These are phyloP conservation scores for Pittosporum tobira DNA, from an alignment of 129 eudicot species.

Conservation along the genomic window DNA sequence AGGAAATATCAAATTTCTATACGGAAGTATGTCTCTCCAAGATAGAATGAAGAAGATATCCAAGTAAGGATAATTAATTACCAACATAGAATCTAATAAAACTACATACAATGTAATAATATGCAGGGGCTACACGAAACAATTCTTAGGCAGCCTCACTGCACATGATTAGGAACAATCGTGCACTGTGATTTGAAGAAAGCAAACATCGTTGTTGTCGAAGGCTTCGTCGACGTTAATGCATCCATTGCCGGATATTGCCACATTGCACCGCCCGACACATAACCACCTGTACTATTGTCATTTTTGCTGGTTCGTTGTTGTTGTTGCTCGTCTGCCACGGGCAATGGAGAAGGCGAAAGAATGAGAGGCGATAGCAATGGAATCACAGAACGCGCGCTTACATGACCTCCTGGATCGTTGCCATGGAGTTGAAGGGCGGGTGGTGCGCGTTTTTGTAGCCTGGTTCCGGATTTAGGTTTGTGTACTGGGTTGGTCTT, in stretches of 20 bases:
- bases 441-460: constrained; percentile 17
- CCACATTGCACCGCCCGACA: constrained; percentile 11
- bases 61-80: too few relatives aligned
- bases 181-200: constrained; percentile 15
- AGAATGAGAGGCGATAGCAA: constrained; percentile 16
- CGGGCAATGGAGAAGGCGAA: constrained; percentile 9
- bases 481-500: neutral
- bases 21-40: too few relatives aligned
- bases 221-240: constrained; percentile 8
- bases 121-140: too few relatives aligned
- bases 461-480: constrained; percentile 17
- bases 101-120: too few relatives aligned
- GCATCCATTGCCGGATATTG: constrained; percentile 5
- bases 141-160: constrained; percentile 10
- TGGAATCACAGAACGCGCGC: neutral
- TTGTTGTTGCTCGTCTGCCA: neutral
- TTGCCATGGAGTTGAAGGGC: constrained; percentile 6
- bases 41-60: too few relatives aligned
- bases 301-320: neutral
- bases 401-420: too few relatives aligned
- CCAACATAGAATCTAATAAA: too few relatives aligned
- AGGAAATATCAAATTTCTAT: too few relatives aligned
- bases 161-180: constrained; percentile 6
- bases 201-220: neutral
- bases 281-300: neutral